Conservation (phyloP, 331 rosid species). For the Malus hybrid region DNA sequence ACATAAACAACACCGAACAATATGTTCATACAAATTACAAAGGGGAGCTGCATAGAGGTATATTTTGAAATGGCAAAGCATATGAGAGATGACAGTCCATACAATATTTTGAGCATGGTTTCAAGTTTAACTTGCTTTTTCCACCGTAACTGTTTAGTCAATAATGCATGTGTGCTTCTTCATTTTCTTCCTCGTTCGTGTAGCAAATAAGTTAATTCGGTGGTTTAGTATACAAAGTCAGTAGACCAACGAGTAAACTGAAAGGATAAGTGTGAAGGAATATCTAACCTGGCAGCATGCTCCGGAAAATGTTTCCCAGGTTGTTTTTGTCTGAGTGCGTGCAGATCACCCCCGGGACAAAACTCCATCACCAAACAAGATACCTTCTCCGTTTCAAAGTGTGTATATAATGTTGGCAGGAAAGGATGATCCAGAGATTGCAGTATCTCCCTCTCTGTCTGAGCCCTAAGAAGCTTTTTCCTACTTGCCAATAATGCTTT, state of each 20-base stretch:
- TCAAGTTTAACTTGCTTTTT: neutral
- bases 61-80: neutral
- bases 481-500: conserved; percentile 68
- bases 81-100: neutral
- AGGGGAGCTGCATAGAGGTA: neutral
- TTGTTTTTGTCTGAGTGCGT: conserved; percentile 83
- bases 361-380: conserved; percentile 92
- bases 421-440: conserved; percentile 96
- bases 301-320: conserved; percentile 78
- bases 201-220: neutral
- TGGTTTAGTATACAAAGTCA: neutral
- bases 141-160: neutral
- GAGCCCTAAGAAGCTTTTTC: conserved; percentile 84
- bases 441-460: conserved; percentile 89
- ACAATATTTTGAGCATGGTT: neutral
- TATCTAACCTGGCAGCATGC: conserved; percentile 84
- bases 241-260: neutral
- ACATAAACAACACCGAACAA: neutral
- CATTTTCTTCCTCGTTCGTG: neutral
- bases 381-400: conserved; percentile 76
- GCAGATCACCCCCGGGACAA: conserved; percentile 95
- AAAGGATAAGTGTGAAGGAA: conserved; percentile 7
- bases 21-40: neutral
- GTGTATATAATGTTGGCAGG: conserved; percentile 76
- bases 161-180: neutral